A percentile compares a stretch with the other conserved stretches of the same genome.
Conservation (phyloP, 2,329 filamentous ascomycete genomes). For the Emergomyces orientalis region DNA sequence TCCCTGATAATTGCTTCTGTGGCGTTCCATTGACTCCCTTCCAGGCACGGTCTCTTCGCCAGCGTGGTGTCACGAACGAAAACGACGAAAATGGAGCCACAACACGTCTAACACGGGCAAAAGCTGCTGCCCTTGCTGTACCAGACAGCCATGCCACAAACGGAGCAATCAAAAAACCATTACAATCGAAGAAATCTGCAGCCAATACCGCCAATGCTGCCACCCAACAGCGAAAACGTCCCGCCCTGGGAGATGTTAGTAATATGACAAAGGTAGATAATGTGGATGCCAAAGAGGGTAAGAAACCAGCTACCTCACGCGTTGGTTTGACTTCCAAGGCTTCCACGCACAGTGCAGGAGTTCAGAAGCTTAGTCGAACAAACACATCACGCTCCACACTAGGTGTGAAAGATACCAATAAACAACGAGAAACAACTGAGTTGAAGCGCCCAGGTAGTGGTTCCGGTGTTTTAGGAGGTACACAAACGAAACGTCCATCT, state of each 20-base stretch:
- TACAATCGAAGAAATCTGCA: slow-evolving; percentile 60
- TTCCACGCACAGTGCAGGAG: slow-evolving; percentile 63
- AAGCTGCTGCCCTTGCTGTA: slow-evolving; percentile 60
- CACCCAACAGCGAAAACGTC: slow-evolving; percentile 60
- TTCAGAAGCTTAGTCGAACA: slow-evolving; percentile 60
- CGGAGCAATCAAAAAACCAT: slow-evolving; percentile 52
- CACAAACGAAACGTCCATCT: slow-evolving; percentile 57
- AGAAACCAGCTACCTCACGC: slow-evolving; percentile 60
- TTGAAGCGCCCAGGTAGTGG: slow-evolving; percentile 65
- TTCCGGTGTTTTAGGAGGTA: slow-evolving; percentile 54
- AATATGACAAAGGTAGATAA: slow-evolving; percentile 69
- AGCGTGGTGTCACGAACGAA: slow-evolving; percentile 74
- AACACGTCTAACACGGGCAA: slow-evolving; percentile 84
- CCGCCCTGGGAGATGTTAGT: slow-evolving; percentile 86
- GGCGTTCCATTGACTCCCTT: slow-evolving; percentile 33
- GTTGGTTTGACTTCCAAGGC: slow-evolving; percentile 67
- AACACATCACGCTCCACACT: slow-evolving; percentile 55
- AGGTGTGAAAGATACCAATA: slow-evolving; percentile 52
- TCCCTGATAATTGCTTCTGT: neutral
- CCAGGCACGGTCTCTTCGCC: slow-evolving; percentile 61
- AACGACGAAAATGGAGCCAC: slow-evolving; percentile 81
- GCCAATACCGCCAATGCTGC: slow-evolving; percentile 38
- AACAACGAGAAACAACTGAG: slow-evolving; percentile 54
- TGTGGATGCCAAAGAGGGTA: slow-evolving; percentile 46
- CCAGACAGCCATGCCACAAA: slow-evolving; percentile 45